Conservation (phyloP, 2,329 filamentous ascomycete genomes). For the Tothia fuscella region DNA sequence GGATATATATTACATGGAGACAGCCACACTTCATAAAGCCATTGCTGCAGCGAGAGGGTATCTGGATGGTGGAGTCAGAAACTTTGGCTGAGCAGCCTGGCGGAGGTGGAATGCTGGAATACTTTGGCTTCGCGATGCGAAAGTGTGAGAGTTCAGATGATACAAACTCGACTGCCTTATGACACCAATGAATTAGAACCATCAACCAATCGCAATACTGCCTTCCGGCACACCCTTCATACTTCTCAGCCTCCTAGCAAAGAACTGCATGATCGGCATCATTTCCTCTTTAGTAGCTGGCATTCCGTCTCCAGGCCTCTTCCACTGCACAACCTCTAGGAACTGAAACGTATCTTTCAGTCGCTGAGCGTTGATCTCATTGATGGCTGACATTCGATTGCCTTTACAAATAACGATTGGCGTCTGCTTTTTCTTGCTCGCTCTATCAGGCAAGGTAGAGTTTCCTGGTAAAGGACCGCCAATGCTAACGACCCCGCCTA, state of each 20-base stretch:
- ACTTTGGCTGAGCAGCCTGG: slow-evolving; percentile 22
- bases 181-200: too few relatives aligned
- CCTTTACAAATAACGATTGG: slow-evolving; percentile 52
- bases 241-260: slow-evolving; percentile 53
- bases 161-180: too few relatives aligned
- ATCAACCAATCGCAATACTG: slow-evolving; percentile 34
- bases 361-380: slow-evolving; percentile 49
- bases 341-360: slow-evolving; percentile 52
- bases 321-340: slow-evolving; percentile 28
- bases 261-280: slow-evolving; percentile 77
- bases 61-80: slow-evolving; percentile 36
- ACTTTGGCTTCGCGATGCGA: slow-evolving; percentile 34
- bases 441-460: too few relatives aligned
- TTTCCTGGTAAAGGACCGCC: slow-evolving; percentile 44
- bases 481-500: slow-evolving; percentile 50
- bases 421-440: slow-evolving; percentile 43
- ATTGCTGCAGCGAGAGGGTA: slow-evolving; percentile 30
- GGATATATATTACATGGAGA: slow-evolving; percentile 33
- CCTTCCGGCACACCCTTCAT: slow-evolving; percentile 41
- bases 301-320: slow-evolving; percentile 63
- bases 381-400: slow-evolving; percentile 39
- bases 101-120: slow-evolving; percentile 34
- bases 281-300: slow-evolving; percentile 75
- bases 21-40: slow-evolving; percentile 44
- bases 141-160: too few relatives aligned